phyloP scores from a whole-genome alignment of 2,329 filamentous ascomycete genomes.

The Ascochyta koolunga region DNA sequence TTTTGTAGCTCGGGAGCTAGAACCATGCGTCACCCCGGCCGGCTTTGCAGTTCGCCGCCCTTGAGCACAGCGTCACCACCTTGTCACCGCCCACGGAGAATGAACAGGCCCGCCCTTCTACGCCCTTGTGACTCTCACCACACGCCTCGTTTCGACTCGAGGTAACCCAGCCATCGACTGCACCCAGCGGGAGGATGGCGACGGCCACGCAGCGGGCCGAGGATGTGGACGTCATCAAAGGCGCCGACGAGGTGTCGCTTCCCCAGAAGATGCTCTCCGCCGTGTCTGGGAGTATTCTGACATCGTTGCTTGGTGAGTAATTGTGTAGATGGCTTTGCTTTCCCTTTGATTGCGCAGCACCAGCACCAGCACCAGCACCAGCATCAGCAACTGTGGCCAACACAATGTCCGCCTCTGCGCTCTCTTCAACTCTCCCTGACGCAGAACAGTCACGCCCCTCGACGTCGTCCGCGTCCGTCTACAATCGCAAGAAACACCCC shows the following conservation, averaged over 20 bases:
- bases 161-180: slow-evolving; percentile 32
- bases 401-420: slow-evolving; percentile 4
- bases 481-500: slow-evolving; percentile 76
- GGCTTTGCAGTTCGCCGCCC: slow-evolving; percentile 23
- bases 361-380: no score
- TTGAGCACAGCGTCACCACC: slow-evolving; percentile 15
- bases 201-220: slow-evolving; percentile 43
- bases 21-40: slow-evolving; percentile 1
- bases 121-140: slow-evolving; percentile 28
- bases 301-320: slow-evolving; percentile 79
- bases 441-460: slow-evolving; percentile 78
- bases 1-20: slow-evolving; percentile 19
- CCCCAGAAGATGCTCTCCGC: slow-evolving; percentile 94
- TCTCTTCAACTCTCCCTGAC: slow-evolving; percentile 14
- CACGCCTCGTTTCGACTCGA: slow-evolving; percentile 36
- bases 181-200: slow-evolving; percentile 31
- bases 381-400: slow-evolving; percentile 7
- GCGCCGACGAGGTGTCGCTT: slow-evolving; percentile 73
- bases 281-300: slow-evolving; percentile 86
- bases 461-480: slow-evolving; percentile 95
- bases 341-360: neutral
- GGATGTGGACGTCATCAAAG: slow-evolving; percentile 49
- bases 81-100: slow-evolving; percentile 33
- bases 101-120: slow-evolving; percentile 34
- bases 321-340: neutral